Evolutionary conservation across 495 filamentous ascomycete species (phyloP), one percentile per base, ranked within the genome.

Genomic region (Pseudoneurospora amorphoporcata): DNA sequence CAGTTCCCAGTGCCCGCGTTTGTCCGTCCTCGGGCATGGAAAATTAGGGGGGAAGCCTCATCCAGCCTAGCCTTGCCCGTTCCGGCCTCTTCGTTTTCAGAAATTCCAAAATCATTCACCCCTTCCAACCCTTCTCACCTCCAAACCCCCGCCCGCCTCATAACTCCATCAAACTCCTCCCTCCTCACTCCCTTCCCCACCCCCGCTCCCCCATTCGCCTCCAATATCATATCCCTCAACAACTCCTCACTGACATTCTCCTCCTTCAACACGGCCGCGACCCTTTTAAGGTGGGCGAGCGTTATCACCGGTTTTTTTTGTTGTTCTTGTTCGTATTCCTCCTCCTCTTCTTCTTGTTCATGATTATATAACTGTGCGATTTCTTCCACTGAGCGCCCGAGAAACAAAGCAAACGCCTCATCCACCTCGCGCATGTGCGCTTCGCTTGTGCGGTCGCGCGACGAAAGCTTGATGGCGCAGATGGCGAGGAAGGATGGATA

Each of bases 171-270:
- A 80, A 98, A 97, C 79, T 96, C 92, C 68, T 90, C 90, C 76
- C 89, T 81, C 65, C 84, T 87, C 38, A 97, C 95, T 10, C 93
- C 94, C 71, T 81, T 86, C 39, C 85, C 86, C 9, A 94, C 85
- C 14, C 91, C 91, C 7, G 83, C 88, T 4, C 92, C 93, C 1
- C 91, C 94, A 81, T 94, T 97, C 74, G 93, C 95, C 84, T 98
- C 95, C 45, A 91, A 78, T 61, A 99, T 90, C 95, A 99, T 99
- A 85, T 97, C 93, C 81, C 85, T 87, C 75, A 99, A 81, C 79
- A 97, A 76, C 29, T 92, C 88, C 76, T 98, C 95, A 19, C 86
- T 86, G 39, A 97, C 89, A 73, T 92, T 87, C 76, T 97, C 93
- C 80, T 96, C 91, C 80, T 92, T 90, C 77, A 99, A 80, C 73